phyloP scores from a whole-genome alignment of 1,284 basidiomycete genomes.

The Ganoderma multipileum region DNA sequence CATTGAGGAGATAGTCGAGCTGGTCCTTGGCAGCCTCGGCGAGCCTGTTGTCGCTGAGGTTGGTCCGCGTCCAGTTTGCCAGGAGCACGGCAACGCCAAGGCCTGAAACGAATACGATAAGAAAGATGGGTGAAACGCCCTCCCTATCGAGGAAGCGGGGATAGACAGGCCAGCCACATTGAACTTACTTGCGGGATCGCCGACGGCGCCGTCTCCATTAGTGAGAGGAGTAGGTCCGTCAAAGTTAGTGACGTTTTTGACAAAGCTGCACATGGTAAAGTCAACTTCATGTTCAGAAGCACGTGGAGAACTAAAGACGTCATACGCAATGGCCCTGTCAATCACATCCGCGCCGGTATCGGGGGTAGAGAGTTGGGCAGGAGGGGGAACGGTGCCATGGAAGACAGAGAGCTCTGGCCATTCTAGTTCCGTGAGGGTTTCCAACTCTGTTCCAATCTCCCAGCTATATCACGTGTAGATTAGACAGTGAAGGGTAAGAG shows the following conservation, averaged over 20 bases:
- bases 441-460: constrained; percentile 73
- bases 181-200: constrained; percentile 68
- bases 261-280: constrained; percentile 38
- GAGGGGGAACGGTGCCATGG: constrained; percentile 47
- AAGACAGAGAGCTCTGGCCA: constrained; percentile 66
- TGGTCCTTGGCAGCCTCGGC: constrained; percentile 58
- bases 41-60: constrained; percentile 49
- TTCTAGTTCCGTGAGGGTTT: constrained; percentile 69
- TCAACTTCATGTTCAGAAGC: background rate
- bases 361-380: constrained; percentile 35
- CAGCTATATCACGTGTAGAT: constrained; percentile 49
- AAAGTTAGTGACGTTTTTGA: constrained; percentile 39
- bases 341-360: constrained; percentile 48
- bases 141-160: background rate
- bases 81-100: constrained; percentile 69
- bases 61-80: constrained; percentile 58
- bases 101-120: constrained; percentile 38
- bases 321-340: constrained; percentile 48
- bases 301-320: background rate
- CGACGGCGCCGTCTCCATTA: constrained; percentile 60
- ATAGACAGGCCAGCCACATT: constrained; percentile 26
- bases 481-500: background rate
- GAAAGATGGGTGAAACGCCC: background rate
- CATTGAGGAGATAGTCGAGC: constrained; percentile 64
- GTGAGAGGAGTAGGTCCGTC: constrained; percentile 43